Percentiles rank a stretch among this genome's conserved stretches.
These are phyloP conservation scores for Aspergillus asperescens DNA, from an alignment of 495 filamentous ascomycete species.

Conservation along the genomic window DNA sequence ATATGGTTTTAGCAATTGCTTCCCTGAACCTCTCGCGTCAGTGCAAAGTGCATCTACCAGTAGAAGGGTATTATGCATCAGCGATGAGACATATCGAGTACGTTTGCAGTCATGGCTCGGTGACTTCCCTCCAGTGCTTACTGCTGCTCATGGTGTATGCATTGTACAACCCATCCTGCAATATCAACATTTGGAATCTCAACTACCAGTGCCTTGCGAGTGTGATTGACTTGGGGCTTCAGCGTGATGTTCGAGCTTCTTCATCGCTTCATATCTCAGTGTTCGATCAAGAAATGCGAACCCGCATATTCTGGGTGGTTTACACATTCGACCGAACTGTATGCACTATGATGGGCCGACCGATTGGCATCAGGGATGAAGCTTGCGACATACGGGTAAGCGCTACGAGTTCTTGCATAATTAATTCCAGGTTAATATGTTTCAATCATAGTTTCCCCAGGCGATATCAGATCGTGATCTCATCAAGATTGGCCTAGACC, in stretches of 20 bases:
- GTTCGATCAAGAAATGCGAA: conserved; percentile 45
- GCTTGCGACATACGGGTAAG: conserved; percentile 44
- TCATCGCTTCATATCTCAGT: conserved; percentile 31
- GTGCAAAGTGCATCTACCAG: conserved; percentile 36
- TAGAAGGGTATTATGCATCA: conserved; percentile 41
- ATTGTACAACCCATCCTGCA: conserved; percentile 40
- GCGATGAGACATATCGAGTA: conserved; percentile 37
- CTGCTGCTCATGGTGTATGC: conserved; percentile 45
- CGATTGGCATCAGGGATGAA: conserved; percentile 46
- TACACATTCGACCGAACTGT: conserved; percentile 44
- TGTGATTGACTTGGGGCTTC: conserved; percentile 42
- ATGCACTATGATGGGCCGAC: conserved; percentile 46
- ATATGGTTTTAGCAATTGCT: conserved; percentile 44
- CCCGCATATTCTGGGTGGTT: conserved; percentile 45
- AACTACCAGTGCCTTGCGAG: conserved; percentile 46
- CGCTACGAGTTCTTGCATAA: neutral
- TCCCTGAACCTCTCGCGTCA: conserved; percentile 39
- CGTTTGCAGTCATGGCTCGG: conserved; percentile 33
- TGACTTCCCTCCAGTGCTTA: conserved; percentile 38
- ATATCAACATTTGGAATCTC: conserved; percentile 45
- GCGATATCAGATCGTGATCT: conserved; percentile 31
- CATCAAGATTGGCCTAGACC: neutral
- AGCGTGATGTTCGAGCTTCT: conserved; percentile 36
- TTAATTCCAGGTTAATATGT: neutral
- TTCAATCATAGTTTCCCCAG: conserved; percentile 31